Base-by-base conservation (phyloP, 306 rosid species). In the Cucurbita maxima region DNA sequence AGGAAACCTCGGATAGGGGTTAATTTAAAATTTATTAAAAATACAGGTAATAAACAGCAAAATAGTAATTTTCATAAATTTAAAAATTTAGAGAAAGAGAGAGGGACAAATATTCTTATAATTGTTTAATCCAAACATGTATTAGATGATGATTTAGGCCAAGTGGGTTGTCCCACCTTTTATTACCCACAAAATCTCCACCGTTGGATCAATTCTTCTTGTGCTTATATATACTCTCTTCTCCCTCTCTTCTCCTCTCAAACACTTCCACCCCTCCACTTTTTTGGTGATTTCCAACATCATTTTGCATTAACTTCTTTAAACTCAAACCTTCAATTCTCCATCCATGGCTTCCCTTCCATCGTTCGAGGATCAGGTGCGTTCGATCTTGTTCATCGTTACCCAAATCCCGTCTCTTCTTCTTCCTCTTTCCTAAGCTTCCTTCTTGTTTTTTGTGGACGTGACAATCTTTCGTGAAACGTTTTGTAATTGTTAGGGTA, bases 191-290 rank as follows among this genome's bases (percentile, higher is more conserved):
- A 50, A 50, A 72, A 82, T 85, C 88, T 87, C 64, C 70, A 82
- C 96, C 96, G 83, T 88, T 63, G 45, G 85, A 72, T 62, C 77
- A 12, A 74, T 61, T 44, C 77, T 76, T 51, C 20, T 43, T 79
- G 57, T 75, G 76, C 75, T 82, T 92, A 92, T 92, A 52, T 88
- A 90, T 84, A 58, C 69, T 77, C 82, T 73, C 73, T 30, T 48
- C 68, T 75, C 69, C 50, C 71, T 76, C 70, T 73, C 58, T 64
- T 54, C 15, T 78, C 9, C 5, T 47, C 74, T 5, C 74, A 48
- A 70, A 68, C 25, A 68, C 66, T 79, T 61, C 76, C 78, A 70
- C 75, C 77, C 71, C 58, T 37, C 76, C 34, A 40, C 70, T 54
- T 75, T 69, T 50, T 56, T 61, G 74, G 75, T 80, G 71, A 58